Conservation (phyloP, 257 asterid genomes). For the Fraxinus excelsior region DNA sequence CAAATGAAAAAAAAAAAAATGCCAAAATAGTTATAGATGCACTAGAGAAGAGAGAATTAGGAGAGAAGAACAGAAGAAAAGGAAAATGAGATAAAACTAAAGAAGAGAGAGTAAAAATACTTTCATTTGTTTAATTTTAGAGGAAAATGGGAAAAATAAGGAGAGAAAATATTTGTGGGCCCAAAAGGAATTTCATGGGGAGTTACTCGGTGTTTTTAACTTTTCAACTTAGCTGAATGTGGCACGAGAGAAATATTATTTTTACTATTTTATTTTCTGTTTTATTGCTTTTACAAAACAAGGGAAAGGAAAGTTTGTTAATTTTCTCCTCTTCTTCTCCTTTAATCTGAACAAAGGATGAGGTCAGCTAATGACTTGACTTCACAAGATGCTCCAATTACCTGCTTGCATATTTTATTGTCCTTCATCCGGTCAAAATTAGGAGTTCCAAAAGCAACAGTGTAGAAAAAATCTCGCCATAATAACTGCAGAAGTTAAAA, state of each 20-base stretch:
- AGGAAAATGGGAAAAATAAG: not conserved
- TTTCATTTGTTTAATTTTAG: too few relatives aligned
- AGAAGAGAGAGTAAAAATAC: too few relatives aligned
- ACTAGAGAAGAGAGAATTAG: too few relatives aligned
- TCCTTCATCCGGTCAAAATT: conserved; percentile 84
- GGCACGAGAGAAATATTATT: not conserved
- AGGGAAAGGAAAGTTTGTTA: not conserved
- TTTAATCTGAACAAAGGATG: not conserved
- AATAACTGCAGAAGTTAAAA: conserved; percentile 57
- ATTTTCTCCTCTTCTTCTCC: not conserved
- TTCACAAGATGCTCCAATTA: conserved; percentile 23
- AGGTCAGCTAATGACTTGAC: not conserved
- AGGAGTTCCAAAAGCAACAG: conserved; percentile 81
- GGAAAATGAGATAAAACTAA: not conserved
- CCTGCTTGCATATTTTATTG: conserved; percentile 93
- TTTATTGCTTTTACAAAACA: not conserved
- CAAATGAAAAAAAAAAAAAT: not conserved
- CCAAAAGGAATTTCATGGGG: not conserved
- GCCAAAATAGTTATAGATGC: too few relatives aligned
- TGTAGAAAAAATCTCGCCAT: conserved; percentile 96
- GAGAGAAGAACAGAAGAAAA: not conserved
- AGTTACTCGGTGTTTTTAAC: not conserved
- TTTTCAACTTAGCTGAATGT: not conserved
- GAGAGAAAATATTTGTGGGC: not conserved
- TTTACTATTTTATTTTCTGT: not conserved